Base-by-base conservation (phyloP, 768 basidiomycete genomes). In the Mrakia frigida region DNA sequence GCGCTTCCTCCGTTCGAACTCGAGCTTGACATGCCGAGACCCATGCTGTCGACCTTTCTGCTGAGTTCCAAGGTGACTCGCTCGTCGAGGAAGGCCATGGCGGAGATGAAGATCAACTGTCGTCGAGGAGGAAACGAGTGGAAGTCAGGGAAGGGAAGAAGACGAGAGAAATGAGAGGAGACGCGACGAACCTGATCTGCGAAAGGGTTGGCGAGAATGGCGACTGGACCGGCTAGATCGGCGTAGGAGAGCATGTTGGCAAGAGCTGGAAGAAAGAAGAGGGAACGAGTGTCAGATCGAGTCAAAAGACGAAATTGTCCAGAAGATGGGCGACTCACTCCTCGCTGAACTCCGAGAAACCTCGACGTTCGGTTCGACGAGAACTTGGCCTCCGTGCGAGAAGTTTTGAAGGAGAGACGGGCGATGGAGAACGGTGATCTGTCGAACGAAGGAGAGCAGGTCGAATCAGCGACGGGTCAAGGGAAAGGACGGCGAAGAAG, bases 191-290 rank as follows among this genome's bases (percentile, higher is more conserved):
- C 65, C 56, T 77, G 71, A 33, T 77, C 76, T 1, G 76, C 77
- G 25, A 78, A 74, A 5, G 77, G 77, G 46, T 78, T 78, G 68
- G 56, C 67, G 31, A 74, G 53, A 18, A 78, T 56, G 1, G 77
- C 77, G 7, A 52, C 69, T 25, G 77, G 73, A 13, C 68, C 73
- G 31, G 69, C 73, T 0, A 60, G 61, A 25, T 78, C 77, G 3
- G 73, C 72, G 69, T 78, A 78, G 9, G 67, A 70, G 9, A 78
- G 56, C 73, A 78, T 78, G 68, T 78, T 78, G 33, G 65, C 69
- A 5, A 78, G 43, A 31, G 77, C 74, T 75, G 39, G 33, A 31
- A 13, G 9, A 23, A 6, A 39, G 41, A 18, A 46, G 11, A 18
- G 0, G 5, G 13, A 16, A 23, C 4, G 18, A 39, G 50, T 28